These are phyloP conservation scores for Gossypium ekmanianum DNA, from an alignment of 345 rosid species.

Conservation along the genomic window DNA sequence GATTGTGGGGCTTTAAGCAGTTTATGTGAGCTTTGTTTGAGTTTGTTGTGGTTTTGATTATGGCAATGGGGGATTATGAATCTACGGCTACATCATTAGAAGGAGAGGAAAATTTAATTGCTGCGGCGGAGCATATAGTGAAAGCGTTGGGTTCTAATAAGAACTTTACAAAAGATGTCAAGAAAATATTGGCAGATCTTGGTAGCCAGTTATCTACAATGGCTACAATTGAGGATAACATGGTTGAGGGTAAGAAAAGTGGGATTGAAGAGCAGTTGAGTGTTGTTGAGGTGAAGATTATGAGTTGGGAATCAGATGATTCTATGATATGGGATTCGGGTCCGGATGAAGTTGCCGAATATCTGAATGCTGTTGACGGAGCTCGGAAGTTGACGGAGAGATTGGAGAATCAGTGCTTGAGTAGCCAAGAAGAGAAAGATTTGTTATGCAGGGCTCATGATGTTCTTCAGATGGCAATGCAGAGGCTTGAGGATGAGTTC, in stretches of 20 bases:
- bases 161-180: slow-evolving; percentile 54
- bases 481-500: slow-evolving; percentile 84
- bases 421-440: slow-evolving; percentile 32
- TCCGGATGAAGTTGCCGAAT: slow-evolving; percentile 44
- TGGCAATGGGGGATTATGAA: slow-evolving; percentile 49
- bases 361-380: slow-evolving; percentile 56
- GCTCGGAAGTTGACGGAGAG: slow-evolving; percentile 47
- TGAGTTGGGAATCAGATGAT: slow-evolving; percentile 63
- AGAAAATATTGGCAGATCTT: slow-evolving; percentile 54
- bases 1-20: too few relatives aligned
- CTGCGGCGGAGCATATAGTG: slow-evolving; percentile 54
- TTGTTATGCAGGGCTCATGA: slow-evolving; percentile 60
- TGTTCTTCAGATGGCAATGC: slow-evolving; percentile 80
- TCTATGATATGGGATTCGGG: slow-evolving; percentile 76
- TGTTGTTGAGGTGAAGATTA: slow-evolving; percentile 58
- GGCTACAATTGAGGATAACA: slow-evolving; percentile 26
- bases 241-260: slow-evolving; percentile 27
- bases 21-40: neutral
- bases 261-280: slow-evolving; percentile 48
- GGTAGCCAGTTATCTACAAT: slow-evolving; percentile 55
- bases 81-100: slow-evolving; percentile 25
- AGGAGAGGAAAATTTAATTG: slow-evolving; percentile 61
- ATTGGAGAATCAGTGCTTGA: slow-evolving; percentile 38
- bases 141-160: slow-evolving; percentile 54
- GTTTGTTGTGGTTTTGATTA: slow-evolving; percentile 15